Evolutionary conservation across 148 eudicot genomes (phyloP).

Genomic region (Vaccinium macrocarpon): DNA sequence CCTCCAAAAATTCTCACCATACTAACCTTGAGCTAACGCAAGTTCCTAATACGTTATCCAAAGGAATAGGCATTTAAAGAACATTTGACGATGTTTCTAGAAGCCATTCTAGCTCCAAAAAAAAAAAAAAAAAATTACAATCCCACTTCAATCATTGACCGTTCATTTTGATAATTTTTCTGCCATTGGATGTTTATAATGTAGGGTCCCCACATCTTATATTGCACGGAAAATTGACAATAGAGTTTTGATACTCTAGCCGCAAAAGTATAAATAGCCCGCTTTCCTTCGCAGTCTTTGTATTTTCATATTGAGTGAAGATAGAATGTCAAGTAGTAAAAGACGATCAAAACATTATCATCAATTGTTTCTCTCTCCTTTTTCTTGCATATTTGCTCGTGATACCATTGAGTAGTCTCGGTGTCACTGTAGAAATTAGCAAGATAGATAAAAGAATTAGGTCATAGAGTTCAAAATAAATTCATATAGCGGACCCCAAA

Average conservation of each 20-base stretch:
- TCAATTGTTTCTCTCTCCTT: background rate
- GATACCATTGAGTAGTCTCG: background rate
- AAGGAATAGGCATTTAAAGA: too few relatives aligned
- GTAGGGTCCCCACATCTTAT: too few relatives aligned
- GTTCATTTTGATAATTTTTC: too few relatives aligned
- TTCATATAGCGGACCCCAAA: background rate
- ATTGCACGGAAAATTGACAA: background rate
- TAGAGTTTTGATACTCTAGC: background rate
- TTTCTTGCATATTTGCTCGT: background rate
- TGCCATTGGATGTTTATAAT: too few relatives aligned
- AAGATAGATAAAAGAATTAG: background rate
- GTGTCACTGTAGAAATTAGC: background rate
- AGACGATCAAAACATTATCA: background rate
- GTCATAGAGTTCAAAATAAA: background rate
- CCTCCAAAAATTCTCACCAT: too few relatives aligned
- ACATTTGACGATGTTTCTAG: too few relatives aligned
- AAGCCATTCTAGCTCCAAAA: too few relatives aligned
- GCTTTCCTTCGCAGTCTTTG: background rate
- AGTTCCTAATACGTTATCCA: too few relatives aligned
- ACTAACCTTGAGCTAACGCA: too few relatives aligned
- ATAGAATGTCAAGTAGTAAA: background rate
- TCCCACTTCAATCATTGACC: too few relatives aligned
- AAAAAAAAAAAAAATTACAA: too few relatives aligned
- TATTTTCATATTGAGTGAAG: background rate
- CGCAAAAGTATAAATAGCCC: background rate